A percentile compares a stretch with the other conserved stretches of the same genome.
Evolutionary conservation across 768 basidiomycete species (phyloP).

Genomic region (Amanita pallidorosea): DNA sequence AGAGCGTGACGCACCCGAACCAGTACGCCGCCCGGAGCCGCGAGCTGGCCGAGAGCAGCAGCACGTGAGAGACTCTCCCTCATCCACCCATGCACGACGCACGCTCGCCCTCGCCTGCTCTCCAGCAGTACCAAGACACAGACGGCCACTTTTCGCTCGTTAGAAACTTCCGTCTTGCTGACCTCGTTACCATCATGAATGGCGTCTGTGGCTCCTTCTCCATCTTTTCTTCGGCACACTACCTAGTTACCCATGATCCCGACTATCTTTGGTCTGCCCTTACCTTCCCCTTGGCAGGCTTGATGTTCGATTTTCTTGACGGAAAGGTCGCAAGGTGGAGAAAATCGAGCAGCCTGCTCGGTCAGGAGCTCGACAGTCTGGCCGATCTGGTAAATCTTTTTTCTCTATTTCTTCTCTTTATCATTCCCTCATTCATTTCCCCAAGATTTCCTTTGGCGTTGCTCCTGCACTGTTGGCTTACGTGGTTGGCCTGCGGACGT

Average conservation of each 20-base stretch:
- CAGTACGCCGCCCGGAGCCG: conserved; percentile 72
- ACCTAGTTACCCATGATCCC: conserved; percentile 70
- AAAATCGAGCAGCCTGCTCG: conserved; percentile 89
- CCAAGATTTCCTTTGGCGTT: conserved; percentile 93
- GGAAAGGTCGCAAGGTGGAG: conserved; percentile 98
- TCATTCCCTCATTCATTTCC: conserved; percentile 4
- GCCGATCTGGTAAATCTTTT: conserved; percentile 73
- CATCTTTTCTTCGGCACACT: conserved; percentile 86
- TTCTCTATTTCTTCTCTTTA: conserved; percentile 3
- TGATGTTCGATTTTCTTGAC: conserved; percentile 96
- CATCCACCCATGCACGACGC: background rate
- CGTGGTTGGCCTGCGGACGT: conserved; percentile 81
- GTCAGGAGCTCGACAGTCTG: conserved; percentile 94
- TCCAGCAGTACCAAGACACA: conserved; percentile 79
- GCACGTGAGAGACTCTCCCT: background rate
- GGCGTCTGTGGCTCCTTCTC: conserved; percentile 97
- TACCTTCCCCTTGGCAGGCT: conserved; percentile 79
- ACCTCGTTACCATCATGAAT: conserved; percentile 98
- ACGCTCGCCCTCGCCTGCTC: background rate
- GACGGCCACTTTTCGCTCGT: conserved; percentile 97
- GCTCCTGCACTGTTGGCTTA: conserved; percentile 93
- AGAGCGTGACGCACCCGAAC: conserved; percentile 92
- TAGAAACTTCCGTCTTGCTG: conserved; percentile 95
- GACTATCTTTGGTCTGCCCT: conserved; percentile 84
- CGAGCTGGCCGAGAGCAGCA: conserved; percentile 42